phyloP scores from a whole-genome alignment of 306 rosid species.

The Vicia sativa region DNA sequence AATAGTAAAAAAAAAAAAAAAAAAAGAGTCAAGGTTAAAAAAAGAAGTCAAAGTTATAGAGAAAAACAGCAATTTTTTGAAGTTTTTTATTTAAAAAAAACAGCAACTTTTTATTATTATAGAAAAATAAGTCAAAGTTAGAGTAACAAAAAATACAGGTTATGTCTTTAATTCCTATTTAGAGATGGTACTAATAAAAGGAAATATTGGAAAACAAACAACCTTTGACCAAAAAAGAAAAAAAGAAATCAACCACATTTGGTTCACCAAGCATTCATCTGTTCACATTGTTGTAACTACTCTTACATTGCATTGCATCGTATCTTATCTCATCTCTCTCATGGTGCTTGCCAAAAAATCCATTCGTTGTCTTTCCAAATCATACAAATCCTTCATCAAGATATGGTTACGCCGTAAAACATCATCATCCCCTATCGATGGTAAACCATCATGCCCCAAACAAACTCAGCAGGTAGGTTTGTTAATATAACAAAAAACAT shows the following conservation, averaged over 20 bases:
- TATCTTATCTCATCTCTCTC: slow-evolving; percentile 11
- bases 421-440: slow-evolving; percentile 9
- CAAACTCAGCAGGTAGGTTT: slow-evolving; percentile 20
- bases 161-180: neutral
- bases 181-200: slow-evolving; percentile 37
- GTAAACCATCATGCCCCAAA: neutral
- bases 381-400: slow-evolving; percentile 51
- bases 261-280: slow-evolving; percentile 36
- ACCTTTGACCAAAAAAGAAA: neutral
- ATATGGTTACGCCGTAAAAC: slow-evolving; percentile 47
- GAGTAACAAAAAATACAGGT: neutral
- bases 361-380: slow-evolving; percentile 40
- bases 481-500: neutral
- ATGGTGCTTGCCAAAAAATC: slow-evolving; percentile 52
- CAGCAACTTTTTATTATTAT: no score
- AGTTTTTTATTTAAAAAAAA: no score
- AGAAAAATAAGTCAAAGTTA: no score
- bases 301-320: neutral
- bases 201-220: neutral
- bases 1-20: no score
- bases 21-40: no score
- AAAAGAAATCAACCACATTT: neutral
- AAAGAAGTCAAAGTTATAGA: no score
- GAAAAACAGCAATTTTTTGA: no score
- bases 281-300: slow-evolving; percentile 35